Base-by-base conservation (phyloP, 2,329 filamentous ascomycete species). In the Ceratocystis cacaofunesta region DNA sequence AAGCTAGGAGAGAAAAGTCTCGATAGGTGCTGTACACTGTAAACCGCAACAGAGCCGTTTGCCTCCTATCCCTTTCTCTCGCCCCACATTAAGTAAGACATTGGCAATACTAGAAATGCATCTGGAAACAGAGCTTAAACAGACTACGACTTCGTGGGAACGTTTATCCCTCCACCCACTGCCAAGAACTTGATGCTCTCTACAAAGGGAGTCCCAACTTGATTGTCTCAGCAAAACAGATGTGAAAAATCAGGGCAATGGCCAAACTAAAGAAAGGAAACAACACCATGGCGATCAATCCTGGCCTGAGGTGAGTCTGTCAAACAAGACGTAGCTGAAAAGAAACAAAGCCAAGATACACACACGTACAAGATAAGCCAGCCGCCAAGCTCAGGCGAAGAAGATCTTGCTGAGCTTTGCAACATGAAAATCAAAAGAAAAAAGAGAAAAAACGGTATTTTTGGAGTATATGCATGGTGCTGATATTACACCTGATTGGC, bases 71-170 rank as follows among this genome's bases (percentile, higher is more conserved):
- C 8, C 17, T 36, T 32, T 30, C 60, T 44, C 10, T 41, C 19
- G 15, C 25, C 36, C 6, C 15, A 48, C 17, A 15, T 19, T 22
- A 15, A 62, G 61, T 62, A 32, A 62, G 61, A 62, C 61, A 62
- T 62, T 44, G 41, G 61, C 25, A 62, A 62, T 62, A 41, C 32
- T 43, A 62, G 15, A 44, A 62, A 50, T 62, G 28, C 48, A 22
- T 62, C 61, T 46, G 41, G 61, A 62, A 48, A 30, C 61, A 50
- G 43, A 62, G 61, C 41, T 62, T 62, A 62, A 62, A 62, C 41
- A 44, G 61, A 46, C 61, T 28, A 48, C 61, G 52, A n/a, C 43
- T n/a, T n/a, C 46, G 22, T 44, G 43, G 48, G 41, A 36, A 46
- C 36, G n/a, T 5, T 22, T 17, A 46, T 46, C 12, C 61, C 41